Base-by-base conservation (phyloP, 2,329 filamentous ascomycete species). In the Shiraia sp. region DNA sequence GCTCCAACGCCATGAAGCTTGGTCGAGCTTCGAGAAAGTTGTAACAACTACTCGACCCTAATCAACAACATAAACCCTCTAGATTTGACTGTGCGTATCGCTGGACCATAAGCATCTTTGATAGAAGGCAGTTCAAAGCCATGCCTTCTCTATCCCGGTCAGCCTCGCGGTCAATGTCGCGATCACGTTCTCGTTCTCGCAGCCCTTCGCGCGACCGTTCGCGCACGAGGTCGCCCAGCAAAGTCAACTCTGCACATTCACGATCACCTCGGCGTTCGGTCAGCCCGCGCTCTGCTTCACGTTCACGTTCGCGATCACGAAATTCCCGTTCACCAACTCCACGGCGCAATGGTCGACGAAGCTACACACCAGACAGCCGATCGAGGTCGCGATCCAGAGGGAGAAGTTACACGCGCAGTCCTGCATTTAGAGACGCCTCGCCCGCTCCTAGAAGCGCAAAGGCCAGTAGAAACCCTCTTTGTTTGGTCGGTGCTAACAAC, bases 181-280 rank as follows among this genome's bases (percentile, higher is more conserved):
- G 31, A 23, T 33, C 38, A 38, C 61, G 49, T 42, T 57, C 38
- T 40, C 61, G 49, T 42, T 57, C 55, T 25, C 69, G 65, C 45
- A 73, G 69, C 57, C 51, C 47, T 25, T 72, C 71, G 26, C 72
- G 72, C 48, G 66, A 72, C 41, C 71, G 70, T 43, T 73, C 72
- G 30, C 66, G 45, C 37, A 63, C 67, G 26, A 53, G 40, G 35
- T 61, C 64, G 36, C 55, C 50, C 26, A 56, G 45, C 40, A 59
- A 47, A 32, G 55, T 58, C 28, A 32, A 32, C 7, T 58, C 61
- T 26, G 50, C 47, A 24, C 48, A 49, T 10, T 67, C 65, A 23
- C 56, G 44, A 36, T 66, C 68, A 28, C 65, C 59, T 10, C 59
- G 57, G 27, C 61, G 65, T 36, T 72, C 72, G n/a, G 49, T 64